Conservation (phyloP, 352 stramenopile genomes). For the Pythium sp. region DNA sequence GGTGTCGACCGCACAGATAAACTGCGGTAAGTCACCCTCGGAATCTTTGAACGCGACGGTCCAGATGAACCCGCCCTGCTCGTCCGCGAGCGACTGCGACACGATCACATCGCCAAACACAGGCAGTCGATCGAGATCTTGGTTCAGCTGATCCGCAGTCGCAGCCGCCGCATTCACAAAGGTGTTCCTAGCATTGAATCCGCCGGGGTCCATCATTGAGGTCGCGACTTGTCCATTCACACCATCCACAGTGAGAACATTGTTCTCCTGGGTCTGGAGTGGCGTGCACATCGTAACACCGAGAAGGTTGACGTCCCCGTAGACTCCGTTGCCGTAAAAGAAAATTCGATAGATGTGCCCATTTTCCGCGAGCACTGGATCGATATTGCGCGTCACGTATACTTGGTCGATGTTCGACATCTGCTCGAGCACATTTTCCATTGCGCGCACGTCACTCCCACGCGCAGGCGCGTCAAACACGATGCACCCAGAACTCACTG, state of each 20-base stretch:
- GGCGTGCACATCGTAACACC: constrained; percentile 26
- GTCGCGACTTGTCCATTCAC: constrained; percentile 34
- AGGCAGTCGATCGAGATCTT: constrained; percentile 48
- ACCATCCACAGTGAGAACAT: constrained; percentile 38
- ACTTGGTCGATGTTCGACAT: constrained; percentile 80
- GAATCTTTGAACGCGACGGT: constrained; percentile 70
- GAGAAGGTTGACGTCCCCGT: constrained; percentile 26
- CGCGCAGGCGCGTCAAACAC: constrained; percentile 52
- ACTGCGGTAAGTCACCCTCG: constrained; percentile 64
- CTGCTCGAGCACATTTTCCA: constrained; percentile 48
- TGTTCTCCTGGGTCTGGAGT: constrained; percentile 71
- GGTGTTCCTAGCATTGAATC: constrained; percentile 43
- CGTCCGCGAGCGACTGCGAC: constrained; percentile 58
- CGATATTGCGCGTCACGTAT: constrained; percentile 49
- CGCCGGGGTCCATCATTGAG: constrained; percentile 45
- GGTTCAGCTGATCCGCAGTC: constrained; percentile 42
- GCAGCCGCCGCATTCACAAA: constrained; percentile 43
- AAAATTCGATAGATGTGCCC: constrained; percentile 73
- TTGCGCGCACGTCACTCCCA: constrained; percentile 30
- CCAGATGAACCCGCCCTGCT: constrained; percentile 72
- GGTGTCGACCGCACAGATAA: constrained; percentile 59
- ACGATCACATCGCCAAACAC: constrained; percentile 63
- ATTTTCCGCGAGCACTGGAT: constrained; percentile 35
- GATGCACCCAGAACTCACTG: constrained; percentile 46
- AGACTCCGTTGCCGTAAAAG: constrained; percentile 75